Base-by-base conservation (phyloP, 208 protist species). In the Trichomonas vaginalis region DNA sequence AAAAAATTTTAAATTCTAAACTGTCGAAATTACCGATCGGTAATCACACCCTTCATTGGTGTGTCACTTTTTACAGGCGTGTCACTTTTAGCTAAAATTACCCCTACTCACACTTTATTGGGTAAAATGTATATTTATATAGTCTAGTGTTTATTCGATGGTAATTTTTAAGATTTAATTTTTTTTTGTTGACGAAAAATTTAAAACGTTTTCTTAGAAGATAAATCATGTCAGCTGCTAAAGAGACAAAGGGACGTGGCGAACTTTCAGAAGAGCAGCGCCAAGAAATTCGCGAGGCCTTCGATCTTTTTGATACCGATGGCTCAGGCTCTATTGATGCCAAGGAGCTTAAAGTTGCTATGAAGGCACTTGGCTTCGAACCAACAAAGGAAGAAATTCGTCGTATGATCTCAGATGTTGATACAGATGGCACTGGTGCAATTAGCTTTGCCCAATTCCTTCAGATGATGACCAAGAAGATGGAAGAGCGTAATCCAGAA, bases 261-360 rank as follows among this genome's bases (percentile, higher is more conserved):
- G 98, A 99, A 96, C 97, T 99, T n/a, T 99, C 98, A 17, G 98
- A 99, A 96, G 99, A 99, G 97, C 99, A 99, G 97, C 98, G 98
- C 95, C 98, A 99, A 96, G 99, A 99, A 97, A 99, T 99, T 95
- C 98, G 98, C 42, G 99, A 99, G 97, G 98, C 99, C 0, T 99
- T 99, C 97, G 99, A 99, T 96, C 97, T 99, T 39, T 99, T 99
- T 96, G 99, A 97, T 83, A 97, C 97, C 35, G 96, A 97, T 96
- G 96, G 96, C n/a, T 87, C 45, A n/a, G 98, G 98, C 17, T 97
- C 96, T 21, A 99, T 99, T 96, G 99, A 99, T 96, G 98, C 97
- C 32, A 99, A 99, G 95, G 99, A 99, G 97, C 98, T 99, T 96
- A 99, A 99, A 97, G 99, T 99, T 48, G 99, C 98, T 51, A 99